Base-by-base conservation (phyloP, 176 grass and related monocot genomes). In the Poa pratensis region DNA sequence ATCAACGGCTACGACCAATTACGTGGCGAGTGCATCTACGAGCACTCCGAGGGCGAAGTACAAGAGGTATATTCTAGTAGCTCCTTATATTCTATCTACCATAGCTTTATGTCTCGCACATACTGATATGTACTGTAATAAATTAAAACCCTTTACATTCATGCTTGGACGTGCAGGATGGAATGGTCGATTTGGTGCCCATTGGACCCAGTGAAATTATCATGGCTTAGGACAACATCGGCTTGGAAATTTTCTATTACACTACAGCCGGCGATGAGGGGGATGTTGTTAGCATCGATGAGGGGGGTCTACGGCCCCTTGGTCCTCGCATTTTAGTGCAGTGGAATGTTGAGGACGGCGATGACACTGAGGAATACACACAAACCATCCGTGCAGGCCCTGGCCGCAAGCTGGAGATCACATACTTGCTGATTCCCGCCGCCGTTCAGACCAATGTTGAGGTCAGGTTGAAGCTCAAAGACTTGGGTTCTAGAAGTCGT, bases 41-140 rank as follows among this genome's bases (percentile, higher is more conserved):
- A 0, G 40, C 1, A 9, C 22, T 24, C 0, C 4, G 1, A 20
- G 59, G 40, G 60, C 9, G 59, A 66, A 65, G 59, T 80, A 65
- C 59, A 80, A 80, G 77, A 80, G 59, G 59, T 80, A 80, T 63
- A 28, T 30, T 11, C 77, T 64, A 63, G 20, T n/a, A n/a, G n/a
- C 76, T 78, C 35, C 34, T 10, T 80, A 80, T 64, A 49, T 49
- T 20, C 37, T 65, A 64, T 79, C 77, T 80, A 80, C 40, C 12
- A 65, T 6, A 23, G 55, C n/a, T 27, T 62, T 23, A 37, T 57
- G 19, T 15, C 10, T 15, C 19, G 0, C 4, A 58, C 51, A 77
- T 53, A 37, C 51, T 77, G 18, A 22, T 57, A 58, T 40, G 14
- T 77, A 78, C 26, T 78, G 52, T 77, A 58, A 78, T 78, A 78